Evolutionary conservation across 306 rosid species (phyloP), one percentile per base, ranked within the genome.

Genomic region (Lotus japonicus): DNA sequence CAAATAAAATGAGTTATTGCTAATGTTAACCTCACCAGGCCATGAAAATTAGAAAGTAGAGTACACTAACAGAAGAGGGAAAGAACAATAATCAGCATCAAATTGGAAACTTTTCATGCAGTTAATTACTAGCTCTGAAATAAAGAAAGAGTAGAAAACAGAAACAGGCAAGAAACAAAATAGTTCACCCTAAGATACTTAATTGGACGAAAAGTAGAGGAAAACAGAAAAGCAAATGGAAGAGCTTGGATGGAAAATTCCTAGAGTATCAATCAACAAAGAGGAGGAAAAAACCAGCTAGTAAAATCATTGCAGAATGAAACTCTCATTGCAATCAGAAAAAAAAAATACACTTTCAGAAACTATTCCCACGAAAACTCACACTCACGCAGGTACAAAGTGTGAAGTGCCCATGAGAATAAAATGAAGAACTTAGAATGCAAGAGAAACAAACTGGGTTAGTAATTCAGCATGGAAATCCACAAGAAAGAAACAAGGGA

Each of bases 121-220:
- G 11, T 59, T 61, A 62, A 77, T 75, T 77, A 61, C 36, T 15
- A n/a, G n/a, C n/a, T n/a, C n/a, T n/a, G n/a, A n/a, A n/a, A n/a
- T n/a, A n/a, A n/a, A n/a, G 42, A 1, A 0, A 26, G 26, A 56
- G 12, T 21, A 13, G 4, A 60, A 33, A 12, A 13, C 18, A 44
- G 18, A 42, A 65, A 15, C 58, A 49, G 43, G 16, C 17, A 66
- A 13, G 50, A 62, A 68, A 26, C 11, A n/a, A n/a, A n/a, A 72
- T 9, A 14, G 78, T 68, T 50, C 52, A 65, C 26, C 14, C 74
- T 46, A 57, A 54, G 39, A 59, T 26, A 58, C 58, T 14, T 36
- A 58, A 63, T 64, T 39, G 73, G 56, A 41, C 36, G 31, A 74
- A 43, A 13, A 26, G 53, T 59, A n/a, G 46, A 65, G 58, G 17